A percentile compares a stretch with the other conserved stretches of the same genome.
Conservation (phyloP, 2,329 filamentous ascomycete species). For the Arthrobotrys sphaeroides region DNA sequence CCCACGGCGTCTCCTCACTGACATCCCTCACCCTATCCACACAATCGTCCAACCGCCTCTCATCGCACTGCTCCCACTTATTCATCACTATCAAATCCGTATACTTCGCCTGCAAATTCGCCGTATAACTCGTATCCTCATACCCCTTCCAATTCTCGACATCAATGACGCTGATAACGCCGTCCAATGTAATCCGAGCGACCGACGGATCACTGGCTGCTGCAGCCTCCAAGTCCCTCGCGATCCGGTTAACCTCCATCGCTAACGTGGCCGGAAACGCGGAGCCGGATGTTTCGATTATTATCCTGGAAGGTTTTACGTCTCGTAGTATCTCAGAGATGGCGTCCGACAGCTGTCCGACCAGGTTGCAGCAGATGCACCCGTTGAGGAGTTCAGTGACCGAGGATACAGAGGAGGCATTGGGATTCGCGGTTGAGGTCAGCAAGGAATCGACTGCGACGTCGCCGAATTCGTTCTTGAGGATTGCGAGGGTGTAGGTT, state of each 20-base stretch:
- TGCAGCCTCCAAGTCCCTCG: slow-evolving; percentile 69
- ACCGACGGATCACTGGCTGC: slow-evolving; percentile 4
- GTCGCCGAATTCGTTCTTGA: slow-evolving; percentile 99
- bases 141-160: slow-evolving; percentile 96
- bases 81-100: slow-evolving; percentile 92
- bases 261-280: slow-evolving; percentile 89
- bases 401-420: slow-evolving; percentile 82
- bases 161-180: slow-evolving; percentile 88
- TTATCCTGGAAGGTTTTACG: slow-evolving; percentile 77
- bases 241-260: slow-evolving; percentile 85
- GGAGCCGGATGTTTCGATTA: slow-evolving; percentile 90
- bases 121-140: slow-evolving; percentile 88
- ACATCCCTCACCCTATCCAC: slow-evolving; percentile 74
- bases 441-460: slow-evolving; percentile 92
- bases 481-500: slow-evolving; percentile 84
- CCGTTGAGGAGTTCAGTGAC: slow-evolving; percentile 94
- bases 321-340: slow-evolving; percentile 74
- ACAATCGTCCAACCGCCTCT: slow-evolving; percentile 74
- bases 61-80: slow-evolving; percentile 83
- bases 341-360: slow-evolving; percentile 85
- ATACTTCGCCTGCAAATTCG: slow-evolving; percentile 85
- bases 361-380: slow-evolving; percentile 93
- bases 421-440: slow-evolving; percentile 64
- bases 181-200: slow-evolving; percentile 78
- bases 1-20: slow-evolving; percentile 76